A percentile compares a stretch with the other conserved stretches of the same genome.
These are phyloP conservation scores for Crucibulum laeve DNA, from an alignment of 768 basidiomycete species.

Conservation along the genomic window DNA sequence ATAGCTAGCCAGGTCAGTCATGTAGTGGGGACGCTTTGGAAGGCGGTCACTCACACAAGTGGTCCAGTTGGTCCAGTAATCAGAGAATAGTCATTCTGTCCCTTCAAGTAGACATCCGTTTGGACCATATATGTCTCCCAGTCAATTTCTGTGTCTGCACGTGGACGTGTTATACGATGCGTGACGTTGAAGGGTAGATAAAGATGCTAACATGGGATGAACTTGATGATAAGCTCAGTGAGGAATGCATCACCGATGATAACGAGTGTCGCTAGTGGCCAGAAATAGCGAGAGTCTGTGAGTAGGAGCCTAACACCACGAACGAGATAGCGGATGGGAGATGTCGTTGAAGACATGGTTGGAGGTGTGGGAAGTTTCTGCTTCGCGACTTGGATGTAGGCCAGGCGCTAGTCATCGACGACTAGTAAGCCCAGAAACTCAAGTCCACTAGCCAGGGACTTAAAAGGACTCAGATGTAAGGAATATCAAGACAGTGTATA, in stretches of 20 bases:
- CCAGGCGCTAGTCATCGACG: no score
- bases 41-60: slow-evolving; percentile 61
- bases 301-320: slow-evolving; percentile 31
- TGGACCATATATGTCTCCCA: slow-evolving; percentile 97
- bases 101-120: slow-evolving; percentile 69
- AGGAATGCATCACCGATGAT: slow-evolving; percentile 74
- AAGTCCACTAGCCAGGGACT: no score
- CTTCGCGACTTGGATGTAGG: not conserved
- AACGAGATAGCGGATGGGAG: slow-evolving; percentile 13
- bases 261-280: slow-evolving; percentile 58
- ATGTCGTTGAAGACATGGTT: slow-evolving; percentile 11
- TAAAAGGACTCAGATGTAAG: no score
- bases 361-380: not conserved
- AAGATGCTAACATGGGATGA: slow-evolving; percentile 70
- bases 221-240: slow-evolving; percentile 75
- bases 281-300: slow-evolving; percentile 58
- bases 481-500: no score
- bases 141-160: slow-evolving; percentile 95
- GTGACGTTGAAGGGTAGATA: slow-evolving; percentile 9
- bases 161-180: slow-evolving; percentile 5
- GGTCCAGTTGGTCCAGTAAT: slow-evolving; percentile 92
- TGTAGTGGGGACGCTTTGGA: not conserved
- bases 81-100: slow-evolving; percentile 76
- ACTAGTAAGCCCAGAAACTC: no score
- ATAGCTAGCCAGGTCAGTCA: slow-evolving; percentile 51